Percentiles rank a stretch among this genome's conserved stretches.
phyloP scores from a whole-genome alignment of 2,329 filamentous ascomycete genomes.

The Helotiales sp. region DNA sequence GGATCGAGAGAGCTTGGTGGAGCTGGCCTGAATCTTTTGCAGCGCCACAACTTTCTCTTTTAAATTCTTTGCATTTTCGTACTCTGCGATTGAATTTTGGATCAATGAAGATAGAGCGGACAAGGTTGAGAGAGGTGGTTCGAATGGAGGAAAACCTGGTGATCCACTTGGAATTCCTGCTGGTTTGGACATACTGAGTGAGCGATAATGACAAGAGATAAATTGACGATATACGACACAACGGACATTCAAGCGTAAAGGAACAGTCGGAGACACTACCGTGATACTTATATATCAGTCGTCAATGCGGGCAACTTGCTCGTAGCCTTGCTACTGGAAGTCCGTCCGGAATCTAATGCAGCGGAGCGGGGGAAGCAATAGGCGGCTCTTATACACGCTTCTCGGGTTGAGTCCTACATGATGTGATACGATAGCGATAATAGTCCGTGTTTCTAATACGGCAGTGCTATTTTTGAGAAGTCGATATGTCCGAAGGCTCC shows the following conservation, averaged over 20 bases:
- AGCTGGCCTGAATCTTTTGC: constrained; percentile 18
- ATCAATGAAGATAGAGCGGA: constrained; percentile 5
- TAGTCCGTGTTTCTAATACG: too few relatives aligned
- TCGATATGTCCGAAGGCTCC: constrained; percentile 3
- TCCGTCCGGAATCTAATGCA: background rate
- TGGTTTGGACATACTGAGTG: constrained; percentile 8
- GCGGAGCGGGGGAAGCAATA: background rate
- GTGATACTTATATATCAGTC: background rate
- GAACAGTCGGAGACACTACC: background rate
- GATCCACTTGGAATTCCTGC: background rate
- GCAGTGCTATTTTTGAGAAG: background rate
- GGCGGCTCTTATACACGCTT: background rate
- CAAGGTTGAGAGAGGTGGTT: constrained; percentile 7
- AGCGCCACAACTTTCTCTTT: constrained; percentile 18
- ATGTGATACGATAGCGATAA: background rate
- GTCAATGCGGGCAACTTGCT: background rate
- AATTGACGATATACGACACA: background rate
- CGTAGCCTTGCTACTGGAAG: background rate
- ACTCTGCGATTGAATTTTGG: constrained; percentile 15
- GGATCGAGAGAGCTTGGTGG: constrained; percentile 16
- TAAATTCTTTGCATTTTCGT: constrained; percentile 8
- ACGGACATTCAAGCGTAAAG: background rate
- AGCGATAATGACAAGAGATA: background rate
- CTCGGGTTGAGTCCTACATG: background rate
- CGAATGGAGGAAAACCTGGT: constrained; percentile 16